A percentile compares a stretch with the other conserved stretches of the same genome.
Evolutionary conservation across 305 asterid species (phyloP).

Genomic region (Lippia alba): DNA sequence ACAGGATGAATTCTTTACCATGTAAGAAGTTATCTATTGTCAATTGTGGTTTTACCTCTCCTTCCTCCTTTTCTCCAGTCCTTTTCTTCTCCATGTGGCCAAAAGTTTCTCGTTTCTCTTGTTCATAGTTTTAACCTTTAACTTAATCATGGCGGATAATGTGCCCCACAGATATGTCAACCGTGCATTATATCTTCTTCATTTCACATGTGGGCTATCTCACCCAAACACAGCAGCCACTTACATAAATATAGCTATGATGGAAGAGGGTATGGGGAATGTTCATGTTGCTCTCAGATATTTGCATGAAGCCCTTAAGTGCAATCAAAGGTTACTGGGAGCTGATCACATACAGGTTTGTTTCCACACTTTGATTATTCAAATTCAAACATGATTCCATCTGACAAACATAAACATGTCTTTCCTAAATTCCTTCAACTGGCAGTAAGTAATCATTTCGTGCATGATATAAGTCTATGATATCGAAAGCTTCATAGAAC

Average conservation of each 20-base stretch:
- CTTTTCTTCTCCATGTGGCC: slow-evolving; percentile 2
- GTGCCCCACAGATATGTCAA: slow-evolving; percentile 83
- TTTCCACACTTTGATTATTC: slow-evolving; percentile 35
- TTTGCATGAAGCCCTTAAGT: slow-evolving; percentile 99
- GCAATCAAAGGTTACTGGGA: slow-evolving; percentile 90
- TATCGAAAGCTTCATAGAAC: slow-evolving; percentile 29
- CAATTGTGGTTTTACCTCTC: slow-evolving; percentile 13
- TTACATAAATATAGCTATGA: slow-evolving; percentile 98
- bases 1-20: slow-evolving; percentile 14
- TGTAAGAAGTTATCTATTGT: background rate
- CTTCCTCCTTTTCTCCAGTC: slow-evolving; percentile 26
- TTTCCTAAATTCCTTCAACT: slow-evolving; percentile 6
- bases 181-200: slow-evolving; percentile 96
- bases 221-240: slow-evolving; percentile 99
- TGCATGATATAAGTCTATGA: slow-evolving; percentile 26
- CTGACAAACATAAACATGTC: background rate
- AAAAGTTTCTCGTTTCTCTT: background rate
- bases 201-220: slow-evolving; percentile 97
- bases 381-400: slow-evolving; percentile 15
- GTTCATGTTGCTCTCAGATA: slow-evolving; percentile 98
- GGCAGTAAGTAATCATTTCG: slow-evolving; percentile 15
- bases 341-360: slow-evolving; percentile 98
- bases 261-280: slow-evolving; percentile 99
- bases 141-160: slow-evolving; percentile 31
- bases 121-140: slow-evolving; percentile 14